phyloP scores from a whole-genome alignment of 345 rosid genomes.

The Combretum micranthum region DNA sequence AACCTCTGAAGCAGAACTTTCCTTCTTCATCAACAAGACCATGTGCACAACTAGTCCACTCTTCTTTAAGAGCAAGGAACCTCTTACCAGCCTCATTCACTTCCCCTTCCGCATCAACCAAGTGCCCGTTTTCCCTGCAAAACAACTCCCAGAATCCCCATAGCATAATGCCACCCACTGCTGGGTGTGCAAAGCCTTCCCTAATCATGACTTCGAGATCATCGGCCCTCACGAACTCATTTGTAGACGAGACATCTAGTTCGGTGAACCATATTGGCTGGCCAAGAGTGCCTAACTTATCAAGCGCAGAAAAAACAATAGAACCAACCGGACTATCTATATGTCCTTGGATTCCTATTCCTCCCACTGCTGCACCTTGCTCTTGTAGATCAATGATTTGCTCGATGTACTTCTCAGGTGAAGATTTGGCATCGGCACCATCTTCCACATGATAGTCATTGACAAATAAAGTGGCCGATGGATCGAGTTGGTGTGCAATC shows the following conservation, averaged over 20 bases:
- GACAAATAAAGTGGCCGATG: constrained; percentile 60
- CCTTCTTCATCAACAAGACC: constrained; percentile 52
- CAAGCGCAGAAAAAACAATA: constrained; percentile 58
- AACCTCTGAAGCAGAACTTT: constrained; percentile 65
- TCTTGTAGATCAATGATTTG: constrained; percentile 62
- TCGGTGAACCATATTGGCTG: constrained; percentile 94
- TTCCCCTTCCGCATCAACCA: constrained; percentile 93
- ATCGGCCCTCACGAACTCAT: constrained; percentile 81
- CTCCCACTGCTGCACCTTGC: constrained; percentile 81
- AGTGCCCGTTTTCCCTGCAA: constrained; percentile 61
- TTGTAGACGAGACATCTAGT: constrained; percentile 74
- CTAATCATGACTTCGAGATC: constrained; percentile 93
- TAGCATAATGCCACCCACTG: constrained; percentile 89
- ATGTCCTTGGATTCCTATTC: constrained; percentile 93
- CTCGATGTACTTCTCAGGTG: constrained; percentile 67
- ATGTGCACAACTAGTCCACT: constrained; percentile 55
- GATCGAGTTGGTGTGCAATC: constrained; percentile 64
- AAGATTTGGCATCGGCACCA: constrained; percentile 67
- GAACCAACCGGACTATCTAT: constrained; percentile 80
- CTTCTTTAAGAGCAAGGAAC: constrained; percentile 57
- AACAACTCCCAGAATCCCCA: constrained; percentile 99
- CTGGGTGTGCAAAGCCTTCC: constrained; percentile 88
- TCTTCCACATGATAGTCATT: constrained; percentile 94
- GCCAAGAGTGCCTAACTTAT: constrained; percentile 70
- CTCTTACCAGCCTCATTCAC: constrained; percentile 75